phyloP scores from a whole-genome alignment of 345 rosid species.

The Eucalyptus albens region DNA sequence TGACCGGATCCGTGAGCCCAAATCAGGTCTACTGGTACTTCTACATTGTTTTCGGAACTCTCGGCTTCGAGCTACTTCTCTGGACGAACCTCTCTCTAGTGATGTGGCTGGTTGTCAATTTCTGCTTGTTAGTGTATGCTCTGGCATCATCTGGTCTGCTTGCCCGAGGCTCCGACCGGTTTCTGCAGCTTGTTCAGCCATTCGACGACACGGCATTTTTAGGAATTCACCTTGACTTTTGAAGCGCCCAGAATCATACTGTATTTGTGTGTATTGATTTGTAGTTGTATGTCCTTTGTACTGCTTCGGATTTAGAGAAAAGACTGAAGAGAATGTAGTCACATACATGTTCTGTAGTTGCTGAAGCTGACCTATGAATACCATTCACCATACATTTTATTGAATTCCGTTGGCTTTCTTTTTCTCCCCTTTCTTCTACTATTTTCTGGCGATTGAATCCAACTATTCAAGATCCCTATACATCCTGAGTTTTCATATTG shows the following conservation, averaged over 20 bases:
- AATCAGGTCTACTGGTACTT: neutral
- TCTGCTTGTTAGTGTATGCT: neutral
- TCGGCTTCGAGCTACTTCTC: neutral
- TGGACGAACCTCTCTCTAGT: neutral
- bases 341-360: neutral
- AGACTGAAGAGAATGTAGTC: neutral
- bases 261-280: neutral
- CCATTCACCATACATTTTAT: neutral
- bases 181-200: neutral
- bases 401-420: neutral
- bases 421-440: neutral
- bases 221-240: neutral
- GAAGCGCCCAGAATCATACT: neutral
- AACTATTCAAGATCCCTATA: neutral
- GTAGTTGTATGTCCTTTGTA: neutral
- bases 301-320: neutral
- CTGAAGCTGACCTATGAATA: neutral
- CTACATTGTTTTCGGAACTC: neutral
- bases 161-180: neutral
- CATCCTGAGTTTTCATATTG: neutral
- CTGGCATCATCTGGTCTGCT: neutral
- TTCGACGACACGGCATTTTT: neutral
- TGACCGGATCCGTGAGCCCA: neutral
- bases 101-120: neutral
- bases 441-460: neutral